Percentiles rank a stretch among this genome's conserved stretches.
These are phyloP conservation scores for Spongispora temasekensis DNA, from an alignment of 1,284 basidiomycete species.

Conservation along the genomic window DNA sequence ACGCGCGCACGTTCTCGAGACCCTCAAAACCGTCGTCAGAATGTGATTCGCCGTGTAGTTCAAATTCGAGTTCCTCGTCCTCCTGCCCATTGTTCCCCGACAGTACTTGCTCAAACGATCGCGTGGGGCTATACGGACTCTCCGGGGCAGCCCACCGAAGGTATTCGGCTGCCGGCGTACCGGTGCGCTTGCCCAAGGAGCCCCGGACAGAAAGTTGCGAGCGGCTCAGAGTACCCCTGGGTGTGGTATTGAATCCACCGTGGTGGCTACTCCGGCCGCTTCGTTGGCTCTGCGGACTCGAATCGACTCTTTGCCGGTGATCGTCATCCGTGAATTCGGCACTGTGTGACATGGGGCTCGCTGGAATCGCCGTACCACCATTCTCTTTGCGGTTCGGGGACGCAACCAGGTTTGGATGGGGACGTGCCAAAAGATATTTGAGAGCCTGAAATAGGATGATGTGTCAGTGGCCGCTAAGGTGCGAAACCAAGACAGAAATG, in stretches of 20 bases:
- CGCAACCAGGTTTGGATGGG: constrained; percentile 45
- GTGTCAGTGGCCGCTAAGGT: constrained; percentile 12
- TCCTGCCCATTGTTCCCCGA: constrained; percentile 41
- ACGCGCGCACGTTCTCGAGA: constrained; percentile 91
- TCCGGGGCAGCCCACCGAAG: constrained; percentile 71
- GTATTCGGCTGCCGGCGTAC: constrained; percentile 89
- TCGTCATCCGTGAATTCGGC: constrained; percentile 53
- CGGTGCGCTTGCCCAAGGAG: constrained; percentile 79
- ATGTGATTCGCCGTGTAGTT: constrained; percentile 71
- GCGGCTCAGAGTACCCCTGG: constrained; percentile 71
- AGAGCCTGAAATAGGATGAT: constrained; percentile 59
- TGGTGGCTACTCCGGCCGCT: constrained; percentile 59
- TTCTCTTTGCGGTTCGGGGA: constrained; percentile 45
- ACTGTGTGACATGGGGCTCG: constrained; percentile 55
- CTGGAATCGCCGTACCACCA: constrained; percentile 39
- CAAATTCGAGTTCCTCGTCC: constrained; percentile 79
- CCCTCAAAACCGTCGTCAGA: constrained; percentile 90
- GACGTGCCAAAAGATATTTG: constrained; percentile 79
- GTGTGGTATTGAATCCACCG: constrained; percentile 69
- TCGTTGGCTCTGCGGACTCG: constrained; percentile 71
- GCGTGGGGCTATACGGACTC: constrained; percentile 66
- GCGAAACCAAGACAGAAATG: constrained; percentile 4
- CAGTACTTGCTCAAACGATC: constrained; percentile 64
- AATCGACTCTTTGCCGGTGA: constrained; percentile 43
- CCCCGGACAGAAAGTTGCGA: constrained; percentile 73